Percentiles rank a stretch among this genome's conserved stretches.
Evolutionary conservation across 306 rosid genomes (phyloP).

Genomic region (Quercus wislizeni): DNA sequence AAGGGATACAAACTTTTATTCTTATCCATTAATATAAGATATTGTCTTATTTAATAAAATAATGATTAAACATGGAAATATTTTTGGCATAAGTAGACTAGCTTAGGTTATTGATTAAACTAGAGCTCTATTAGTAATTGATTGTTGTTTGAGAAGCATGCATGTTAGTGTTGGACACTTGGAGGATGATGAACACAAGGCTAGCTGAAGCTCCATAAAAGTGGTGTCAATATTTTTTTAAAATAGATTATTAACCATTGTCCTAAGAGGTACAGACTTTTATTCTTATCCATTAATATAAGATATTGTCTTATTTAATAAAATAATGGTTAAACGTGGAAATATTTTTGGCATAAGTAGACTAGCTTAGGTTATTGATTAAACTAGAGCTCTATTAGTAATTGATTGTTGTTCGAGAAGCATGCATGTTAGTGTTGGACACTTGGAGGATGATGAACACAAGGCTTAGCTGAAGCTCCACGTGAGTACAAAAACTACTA

Average conservation of each 20-base stretch:
- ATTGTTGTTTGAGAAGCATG: not conserved
- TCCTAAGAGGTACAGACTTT: rapidly evolving
- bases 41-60: no score
- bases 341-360: no score
- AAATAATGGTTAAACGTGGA: no score
- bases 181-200: conserved; percentile 14
- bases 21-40: no score
- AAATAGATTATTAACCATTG: no score
- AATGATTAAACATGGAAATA: no score
- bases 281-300: no score
- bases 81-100: no score
- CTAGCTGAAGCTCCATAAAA: not conserved
- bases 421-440: conserved; percentile 3
- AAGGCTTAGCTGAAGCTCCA: not conserved
- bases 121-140: not conserved
- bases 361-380: not conserved
- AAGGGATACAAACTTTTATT: rapidly evolving
- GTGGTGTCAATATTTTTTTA: rapidly evolving
- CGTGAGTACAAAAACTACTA: conserved; percentile 28
- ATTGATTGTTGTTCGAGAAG: not conserved
- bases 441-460: conserved; percentile 17
- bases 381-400: not conserved
- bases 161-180: conserved; percentile 10
- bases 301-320: no score
- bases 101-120: not conserved